Conservation (phyloP, 148 eudicot genomes). For the Camellia japonica region DNA sequence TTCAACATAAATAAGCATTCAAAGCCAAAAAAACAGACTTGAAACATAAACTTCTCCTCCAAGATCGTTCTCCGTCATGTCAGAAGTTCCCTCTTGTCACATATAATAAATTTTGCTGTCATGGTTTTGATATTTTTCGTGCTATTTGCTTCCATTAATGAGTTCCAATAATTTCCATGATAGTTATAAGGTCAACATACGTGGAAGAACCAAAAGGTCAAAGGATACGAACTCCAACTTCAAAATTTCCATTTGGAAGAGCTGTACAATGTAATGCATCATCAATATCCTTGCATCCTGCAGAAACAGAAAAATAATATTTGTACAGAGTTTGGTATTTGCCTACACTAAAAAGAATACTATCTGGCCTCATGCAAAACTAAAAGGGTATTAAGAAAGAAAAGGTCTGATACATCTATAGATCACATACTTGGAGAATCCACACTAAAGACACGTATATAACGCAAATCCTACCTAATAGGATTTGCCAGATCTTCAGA, state of each 20-base stretch:
- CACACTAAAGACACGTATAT: conserved; percentile 85
- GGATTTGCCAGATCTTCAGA: conserved; percentile 73
- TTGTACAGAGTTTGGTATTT: neutral
- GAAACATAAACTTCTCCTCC: too few species aligned
- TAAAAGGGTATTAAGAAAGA: conserved; percentile 5
- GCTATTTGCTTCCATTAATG: too few species aligned
- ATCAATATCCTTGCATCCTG: conserved; percentile 98
- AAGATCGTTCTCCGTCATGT: too few species aligned
- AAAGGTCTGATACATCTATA: neutral
- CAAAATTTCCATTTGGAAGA: conserved; percentile 89
- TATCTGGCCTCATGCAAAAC: neutral
- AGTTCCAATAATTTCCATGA: neutral
- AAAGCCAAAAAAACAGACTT: too few species aligned
- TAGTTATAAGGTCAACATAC: neutral
- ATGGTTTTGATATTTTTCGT: too few species aligned
- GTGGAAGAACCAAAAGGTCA: neutral
- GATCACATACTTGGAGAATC: conserved; percentile 82
- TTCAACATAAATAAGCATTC: too few species aligned
- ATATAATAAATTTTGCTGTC: too few species aligned
- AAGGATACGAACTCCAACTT: conserved; percentile 99
- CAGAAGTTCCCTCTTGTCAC: too few species aligned
- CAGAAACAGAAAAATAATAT: conserved; percentile 17
- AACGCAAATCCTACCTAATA: conserved; percentile 84
- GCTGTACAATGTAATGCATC: conserved; percentile 95
- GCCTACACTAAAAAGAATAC: conserved; percentile 6